phyloP scores from a whole-genome alignment of 1,139 yeast genomes.

The Hansenula sp. region DNA sequence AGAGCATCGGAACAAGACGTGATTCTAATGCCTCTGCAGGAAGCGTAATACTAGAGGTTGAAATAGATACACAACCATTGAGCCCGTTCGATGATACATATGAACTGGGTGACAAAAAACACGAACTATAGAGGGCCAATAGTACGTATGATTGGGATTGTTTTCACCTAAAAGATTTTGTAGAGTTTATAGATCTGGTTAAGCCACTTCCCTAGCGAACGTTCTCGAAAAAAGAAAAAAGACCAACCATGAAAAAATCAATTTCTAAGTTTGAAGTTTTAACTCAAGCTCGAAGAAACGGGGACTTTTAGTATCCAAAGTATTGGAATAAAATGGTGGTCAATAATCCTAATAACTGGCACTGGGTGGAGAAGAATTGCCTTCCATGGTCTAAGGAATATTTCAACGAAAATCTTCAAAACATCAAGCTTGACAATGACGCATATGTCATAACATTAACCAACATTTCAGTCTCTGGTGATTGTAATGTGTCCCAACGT shows the following conservation, averaged over 20 bases:
- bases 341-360: conserved; percentile 87
- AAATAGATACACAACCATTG: conserved; percentile 14
- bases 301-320: too few relatives aligned
- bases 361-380: conserved; percentile 81
- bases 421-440: conserved; percentile 34
- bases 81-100: conserved; percentile 18
- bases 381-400: conserved; percentile 71
- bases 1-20: background rate
- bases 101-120: background rate
- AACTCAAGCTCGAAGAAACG: background rate
- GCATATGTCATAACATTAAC: conserved; percentile 34
- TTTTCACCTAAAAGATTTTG: background rate
- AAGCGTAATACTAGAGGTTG: conserved; percentile 22
- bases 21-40: conserved; percentile 13
- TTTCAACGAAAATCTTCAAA: conserved; percentile 41
- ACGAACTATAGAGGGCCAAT: background rate
- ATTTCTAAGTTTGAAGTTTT: background rate
- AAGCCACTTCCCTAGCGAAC: background rate
- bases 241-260: background rate
- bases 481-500: conserved; percentile 78
- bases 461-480: conserved; percentile 52
- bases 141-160: background rate
- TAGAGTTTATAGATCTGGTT: background rate
- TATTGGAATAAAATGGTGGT: conserved; percentile 51
- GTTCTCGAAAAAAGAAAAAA: background rate